phyloP scores from a whole-genome alignment of 805 yeast genomes.

The Candida methanosorbosa region DNA sequence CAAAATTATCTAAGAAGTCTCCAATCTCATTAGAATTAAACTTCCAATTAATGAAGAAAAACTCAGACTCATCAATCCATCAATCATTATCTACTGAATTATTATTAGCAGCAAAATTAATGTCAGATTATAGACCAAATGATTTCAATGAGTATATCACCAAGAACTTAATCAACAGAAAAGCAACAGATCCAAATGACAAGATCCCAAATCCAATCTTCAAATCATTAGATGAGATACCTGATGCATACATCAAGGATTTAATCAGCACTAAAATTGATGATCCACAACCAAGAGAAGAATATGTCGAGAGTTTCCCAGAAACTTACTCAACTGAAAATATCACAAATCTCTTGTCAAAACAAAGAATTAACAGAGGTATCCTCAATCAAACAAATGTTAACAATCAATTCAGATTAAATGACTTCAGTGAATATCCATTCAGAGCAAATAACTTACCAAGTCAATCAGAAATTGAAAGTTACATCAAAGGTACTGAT shows the following conservation, averaged over 20 bases:
- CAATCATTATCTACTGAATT: constrained; percentile 68
- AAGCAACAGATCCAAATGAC: constrained; percentile 18
- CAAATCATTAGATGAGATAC: constrained; percentile 57
- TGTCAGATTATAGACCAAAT: constrained; percentile 38
- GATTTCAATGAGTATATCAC: constrained; percentile 43
- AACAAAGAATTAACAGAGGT: constrained; percentile 12
- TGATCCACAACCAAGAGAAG: constrained; percentile 11
- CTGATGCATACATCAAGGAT: constrained; percentile 54
- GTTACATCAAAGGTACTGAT: constrained; percentile 63
- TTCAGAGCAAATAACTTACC: constrained; percentile 71
- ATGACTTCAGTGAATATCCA: constrained; percentile 36
- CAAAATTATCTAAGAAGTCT: constrained; percentile 56
- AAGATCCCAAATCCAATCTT: constrained; percentile 14
- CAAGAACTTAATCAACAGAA: constrained; percentile 44
- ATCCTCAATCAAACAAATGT: too few relatives aligned
- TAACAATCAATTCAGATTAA: constrained; percentile 27
- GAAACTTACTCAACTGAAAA: too few relatives aligned
- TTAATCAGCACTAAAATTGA: constrained; percentile 16
- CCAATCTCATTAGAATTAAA: constrained; percentile 73
- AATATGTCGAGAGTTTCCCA: neutral
- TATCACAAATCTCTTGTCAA: neutral
- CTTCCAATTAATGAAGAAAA: constrained; percentile 56
- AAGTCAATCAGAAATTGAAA: constrained; percentile 51
- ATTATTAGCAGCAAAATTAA: constrained; percentile 68
- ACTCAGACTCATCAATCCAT: constrained; percentile 47